Base-by-base conservation (phyloP, 2,329 filamentous ascomycete genomes). In the Fusarium torreyae region DNA sequence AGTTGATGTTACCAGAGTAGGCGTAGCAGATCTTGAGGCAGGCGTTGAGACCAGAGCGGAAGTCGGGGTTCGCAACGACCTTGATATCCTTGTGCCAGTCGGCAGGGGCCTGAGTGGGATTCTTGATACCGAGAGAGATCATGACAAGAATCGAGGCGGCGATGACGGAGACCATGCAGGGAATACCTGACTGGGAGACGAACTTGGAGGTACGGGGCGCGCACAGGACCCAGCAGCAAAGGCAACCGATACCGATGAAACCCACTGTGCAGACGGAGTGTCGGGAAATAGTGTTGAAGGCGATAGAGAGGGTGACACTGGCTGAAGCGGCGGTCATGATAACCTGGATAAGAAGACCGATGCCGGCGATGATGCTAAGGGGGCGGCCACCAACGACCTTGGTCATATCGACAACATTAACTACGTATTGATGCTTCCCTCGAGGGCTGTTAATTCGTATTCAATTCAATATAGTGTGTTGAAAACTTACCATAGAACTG, bases 331-430 rank as follows among this genome's bases (percentile, higher is more conserved):
- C 86, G 59, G 92, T 92, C 79, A 91, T 91, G 51, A 88, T 91
- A 75, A 92, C 91, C 81, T 93, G 92, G 69, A 92, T 77, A 14
- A 92, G 76, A 76, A 93, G 90, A 83, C 91, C 91, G 70, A 89
- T 79, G 3, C 89, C 77, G 10, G 75, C 61, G 2, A 71, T 26
- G 20, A 75, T 64, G 28, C 75, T 76, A 15, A 79, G 67, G 5
- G 69, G 57, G 2, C 69, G 68, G 3, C 77, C 77, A 1, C 78
- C 82, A 81, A 87, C 72, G 79, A 87, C 73, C 82, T 84, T 74
- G 84, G 86, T 84, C 87, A 92, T 88, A 72, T 93, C 91, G 70
- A 90, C 92, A 9, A 92, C 88, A 79, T 92, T 91, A 69, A 89
- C 85, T 59, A 91, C 86, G 76, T 92, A 87, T 1, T 89, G 90